Evolutionary conservation across 495 filamentous ascomycete species (phyloP).

Genomic region (Cercophora samala): DNA sequence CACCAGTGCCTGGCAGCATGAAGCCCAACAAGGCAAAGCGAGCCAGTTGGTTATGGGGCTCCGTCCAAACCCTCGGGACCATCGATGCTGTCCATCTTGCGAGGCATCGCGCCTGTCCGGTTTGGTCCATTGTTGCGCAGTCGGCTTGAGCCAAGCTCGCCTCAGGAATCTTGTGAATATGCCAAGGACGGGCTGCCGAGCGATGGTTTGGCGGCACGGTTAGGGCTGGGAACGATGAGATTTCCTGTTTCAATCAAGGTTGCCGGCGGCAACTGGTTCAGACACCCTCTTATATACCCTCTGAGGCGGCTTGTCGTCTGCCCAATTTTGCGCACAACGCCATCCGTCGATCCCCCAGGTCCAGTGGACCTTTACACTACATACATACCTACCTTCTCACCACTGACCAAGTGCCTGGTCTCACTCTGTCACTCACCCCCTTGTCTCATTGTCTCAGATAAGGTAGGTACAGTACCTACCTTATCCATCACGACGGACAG

Average conservation of each 20-base stretch:
- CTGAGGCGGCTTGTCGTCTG: neutral
- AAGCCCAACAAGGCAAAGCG: neutral
- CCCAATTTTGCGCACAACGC: neutral
- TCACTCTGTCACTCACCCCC: neutral
- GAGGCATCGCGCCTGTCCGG: neutral
- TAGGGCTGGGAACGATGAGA: neutral
- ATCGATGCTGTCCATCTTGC: neutral
- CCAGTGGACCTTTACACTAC: neutral
- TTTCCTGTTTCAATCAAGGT: too few relatives aligned
- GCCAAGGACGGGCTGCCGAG: neutral
- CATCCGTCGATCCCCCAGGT: neutral
- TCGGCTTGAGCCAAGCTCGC: neutral
- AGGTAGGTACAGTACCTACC: too few relatives aligned
- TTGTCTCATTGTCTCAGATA: neutral
- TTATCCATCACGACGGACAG: too few relatives aligned
- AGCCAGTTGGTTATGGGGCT: neutral
- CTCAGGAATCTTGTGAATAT: neutral
- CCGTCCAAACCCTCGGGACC: slow-evolving; percentile 15
- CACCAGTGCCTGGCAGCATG: too few relatives aligned
- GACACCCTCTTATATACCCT: neutral
- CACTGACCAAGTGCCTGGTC: too few relatives aligned
- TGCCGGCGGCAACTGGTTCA: neutral
- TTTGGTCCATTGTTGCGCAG: slow-evolving; percentile 15
- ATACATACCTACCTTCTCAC: too few relatives aligned
- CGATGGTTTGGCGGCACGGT: neutral